phyloP scores from a whole-genome alignment of 225 moss, liverwort and hornwort species.

The Sphagnum tenellum region DNA sequence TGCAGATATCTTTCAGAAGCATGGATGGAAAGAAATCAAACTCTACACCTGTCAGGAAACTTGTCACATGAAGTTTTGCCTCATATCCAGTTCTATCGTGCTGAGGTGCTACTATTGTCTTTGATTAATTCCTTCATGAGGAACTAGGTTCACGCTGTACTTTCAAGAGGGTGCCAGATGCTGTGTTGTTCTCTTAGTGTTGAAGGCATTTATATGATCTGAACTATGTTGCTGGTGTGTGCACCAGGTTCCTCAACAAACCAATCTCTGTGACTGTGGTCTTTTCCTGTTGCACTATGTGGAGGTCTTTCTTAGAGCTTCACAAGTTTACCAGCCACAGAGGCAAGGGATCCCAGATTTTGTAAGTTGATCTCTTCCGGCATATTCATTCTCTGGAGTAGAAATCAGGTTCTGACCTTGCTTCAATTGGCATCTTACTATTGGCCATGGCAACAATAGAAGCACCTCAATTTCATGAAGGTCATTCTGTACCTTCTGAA shows the following conservation, averaged over 20 bases:
- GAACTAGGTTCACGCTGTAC: too few relatives aligned
- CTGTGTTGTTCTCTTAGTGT: too few relatives aligned
- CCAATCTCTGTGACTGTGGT: slow-evolving; percentile 36
- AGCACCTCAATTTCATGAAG: too few relatives aligned
- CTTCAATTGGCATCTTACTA: slow-evolving; percentile 5
- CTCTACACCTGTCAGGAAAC: neutral
- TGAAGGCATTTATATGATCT: neutral
- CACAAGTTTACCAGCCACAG: slow-evolving; percentile 19
- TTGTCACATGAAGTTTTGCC: slow-evolving; percentile 7
- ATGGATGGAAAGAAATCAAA: slow-evolving; percentile 15
- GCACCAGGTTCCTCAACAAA: slow-evolving; percentile 31
- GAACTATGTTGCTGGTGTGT: slow-evolving; percentile 7
- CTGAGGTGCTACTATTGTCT: too few relatives aligned
- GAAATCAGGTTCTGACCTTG: neutral
- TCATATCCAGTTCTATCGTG: slow-evolving; percentile 8
- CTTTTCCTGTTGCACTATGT: slow-evolving; percentile 31
- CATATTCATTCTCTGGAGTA: too few relatives aligned
- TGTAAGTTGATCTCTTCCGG: slow-evolving; percentile 8
- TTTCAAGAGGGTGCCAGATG: too few relatives aligned
- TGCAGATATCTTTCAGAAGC: slow-evolving; percentile 28
- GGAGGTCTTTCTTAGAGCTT: slow-evolving; percentile 23
- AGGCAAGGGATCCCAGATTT: slow-evolving; percentile 26
- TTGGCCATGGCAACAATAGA: too few relatives aligned
- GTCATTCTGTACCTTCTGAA: too few relatives aligned
- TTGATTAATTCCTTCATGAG: too few relatives aligned